Evolutionary conservation across 352 stramenopile species (phyloP).

Genomic region (Phytophthora niederhauseri): DNA sequence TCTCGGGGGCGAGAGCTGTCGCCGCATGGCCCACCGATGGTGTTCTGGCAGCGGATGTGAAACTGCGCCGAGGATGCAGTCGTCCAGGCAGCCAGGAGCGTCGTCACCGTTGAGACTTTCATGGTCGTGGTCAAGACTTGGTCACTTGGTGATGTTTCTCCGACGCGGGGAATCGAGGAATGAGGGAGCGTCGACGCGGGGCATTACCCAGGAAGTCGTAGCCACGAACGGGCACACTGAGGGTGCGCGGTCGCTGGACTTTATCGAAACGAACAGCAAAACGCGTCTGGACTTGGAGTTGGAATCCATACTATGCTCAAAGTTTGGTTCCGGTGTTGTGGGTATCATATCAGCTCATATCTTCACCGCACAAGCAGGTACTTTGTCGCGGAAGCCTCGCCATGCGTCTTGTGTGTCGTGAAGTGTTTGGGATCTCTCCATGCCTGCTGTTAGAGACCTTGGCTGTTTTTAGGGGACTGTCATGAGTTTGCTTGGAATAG

Average conservation of each 20-base stretch:
- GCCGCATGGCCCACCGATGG: slow-evolving; percentile 42
- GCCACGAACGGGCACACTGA: slow-evolving; percentile 3
- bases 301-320: neutral
- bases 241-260: slow-evolving; percentile 9
- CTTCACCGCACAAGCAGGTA: too few species aligned
- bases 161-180: slow-evolving; percentile 23
- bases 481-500: slow-evolving; percentile 2
- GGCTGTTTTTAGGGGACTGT: neutral
- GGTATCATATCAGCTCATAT: neutral
- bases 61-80: slow-evolving; percentile 32
- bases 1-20: slow-evolving; percentile 39
- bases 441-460: neutral
- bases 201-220: neutral
- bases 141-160: slow-evolving; percentile 19
- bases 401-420: neutral
- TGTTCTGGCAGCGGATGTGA: slow-evolving; percentile 55
- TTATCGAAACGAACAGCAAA: slow-evolving; percentile 32
- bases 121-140: slow-evolving; percentile 6
- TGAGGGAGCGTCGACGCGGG: neutral
- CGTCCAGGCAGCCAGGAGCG: slow-evolving; percentile 13
- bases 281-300: slow-evolving; percentile 14
- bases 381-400: too few species aligned
- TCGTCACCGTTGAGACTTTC: slow-evolving; percentile 13
- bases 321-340: slow-evolving; percentile 14
- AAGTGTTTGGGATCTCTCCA: neutral